Percentiles rank a stretch among this genome's conserved stretches.
phyloP scores from a whole-genome alignment of 345 rosid species.

The Nasturtium officinale region DNA sequence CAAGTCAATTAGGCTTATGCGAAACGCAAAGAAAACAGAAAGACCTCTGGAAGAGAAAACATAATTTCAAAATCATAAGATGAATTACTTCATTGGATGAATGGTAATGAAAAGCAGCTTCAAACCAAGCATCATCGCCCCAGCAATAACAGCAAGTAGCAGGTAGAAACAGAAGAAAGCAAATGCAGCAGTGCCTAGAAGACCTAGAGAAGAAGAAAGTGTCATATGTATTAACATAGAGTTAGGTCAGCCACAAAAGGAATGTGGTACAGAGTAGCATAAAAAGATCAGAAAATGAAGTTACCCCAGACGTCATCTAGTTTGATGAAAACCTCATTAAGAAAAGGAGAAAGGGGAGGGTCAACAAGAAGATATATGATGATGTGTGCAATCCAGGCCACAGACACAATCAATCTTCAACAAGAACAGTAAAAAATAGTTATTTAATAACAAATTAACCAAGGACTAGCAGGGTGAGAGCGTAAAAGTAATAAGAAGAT shows the following conservation, averaged over 20 bases:
- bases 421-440: background rate
- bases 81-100: slow-evolving; percentile 92
- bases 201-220: slow-evolving; percentile 56
- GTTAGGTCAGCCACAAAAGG: slow-evolving; percentile 4
- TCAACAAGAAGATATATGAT: slow-evolving; percentile 76
- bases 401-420: slow-evolving; percentile 82
- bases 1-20: slow-evolving; percentile 32
- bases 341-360: slow-evolving; percentile 86
- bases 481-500: background rate
- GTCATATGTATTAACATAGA: slow-evolving; percentile 4
- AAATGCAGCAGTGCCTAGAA: slow-evolving; percentile 91
- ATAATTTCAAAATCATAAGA: slow-evolving; percentile 4
- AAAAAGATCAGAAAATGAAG: slow-evolving; percentile 11
- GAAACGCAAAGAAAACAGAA: slow-evolving; percentile 28
- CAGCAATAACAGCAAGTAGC: slow-evolving; percentile 90
- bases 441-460: slow-evolving; percentile 2
- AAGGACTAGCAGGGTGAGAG: background rate
- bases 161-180: slow-evolving; percentile 98
- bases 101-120: slow-evolving; percentile 85
- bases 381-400: slow-evolving; percentile 96
- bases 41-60: slow-evolving; percentile 17
- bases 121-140: slow-evolving; percentile 98
- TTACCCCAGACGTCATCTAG: slow-evolving; percentile 96
- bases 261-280: slow-evolving; percentile 7
- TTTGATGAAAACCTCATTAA: slow-evolving; percentile 94